Conservation (phyloP, 1,284 basidiomycete genomes). For the Omphalotus olearius region DNA sequence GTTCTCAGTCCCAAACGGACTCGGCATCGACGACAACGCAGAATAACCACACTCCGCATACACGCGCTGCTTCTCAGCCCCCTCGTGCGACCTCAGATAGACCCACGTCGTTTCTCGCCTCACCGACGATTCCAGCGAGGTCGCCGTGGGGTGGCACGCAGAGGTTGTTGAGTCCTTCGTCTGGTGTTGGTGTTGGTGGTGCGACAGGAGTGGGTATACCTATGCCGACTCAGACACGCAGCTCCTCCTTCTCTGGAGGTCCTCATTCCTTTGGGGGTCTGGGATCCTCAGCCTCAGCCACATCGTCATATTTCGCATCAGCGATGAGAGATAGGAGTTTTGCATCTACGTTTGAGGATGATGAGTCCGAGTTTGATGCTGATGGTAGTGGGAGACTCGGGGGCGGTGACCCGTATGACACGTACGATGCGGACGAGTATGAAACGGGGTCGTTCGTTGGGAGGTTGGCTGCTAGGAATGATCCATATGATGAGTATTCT, state of each 20-base stretch:
- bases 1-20: slow-evolving; percentile 50
- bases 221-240: slow-evolving; percentile 51
- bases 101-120: slow-evolving; percentile 40
- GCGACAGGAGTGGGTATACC: slow-evolving; percentile 17
- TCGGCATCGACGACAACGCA: slow-evolving; percentile 6
- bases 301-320: slow-evolving; percentile 37
- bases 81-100: slow-evolving; percentile 41
- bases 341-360: slow-evolving; percentile 68
- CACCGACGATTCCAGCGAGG: slow-evolving; percentile 48
- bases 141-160: slow-evolving; percentile 41
- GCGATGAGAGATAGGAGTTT: slow-evolving; percentile 61
- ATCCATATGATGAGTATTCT: slow-evolving; percentile 6
- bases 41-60: slow-evolving; percentile 23
- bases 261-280: slow-evolving; percentile 4
- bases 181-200: slow-evolving; percentile 23
- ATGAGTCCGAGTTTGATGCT: slow-evolving; percentile 51
- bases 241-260: slow-evolving; percentile 55
- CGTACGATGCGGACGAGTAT: not conserved
- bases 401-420: not conserved
- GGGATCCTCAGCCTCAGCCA: slow-evolving; percentile 33
- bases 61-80: slow-evolving; percentile 67
- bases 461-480: not conserved
- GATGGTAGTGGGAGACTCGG: not conserved
- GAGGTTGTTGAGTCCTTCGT: slow-evolving; percentile 32
- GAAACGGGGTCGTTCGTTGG: slow-evolving; percentile 9